Base-by-base conservation (phyloP, 257 asterid genomes). In the Plectranthus barbatus region DNA sequence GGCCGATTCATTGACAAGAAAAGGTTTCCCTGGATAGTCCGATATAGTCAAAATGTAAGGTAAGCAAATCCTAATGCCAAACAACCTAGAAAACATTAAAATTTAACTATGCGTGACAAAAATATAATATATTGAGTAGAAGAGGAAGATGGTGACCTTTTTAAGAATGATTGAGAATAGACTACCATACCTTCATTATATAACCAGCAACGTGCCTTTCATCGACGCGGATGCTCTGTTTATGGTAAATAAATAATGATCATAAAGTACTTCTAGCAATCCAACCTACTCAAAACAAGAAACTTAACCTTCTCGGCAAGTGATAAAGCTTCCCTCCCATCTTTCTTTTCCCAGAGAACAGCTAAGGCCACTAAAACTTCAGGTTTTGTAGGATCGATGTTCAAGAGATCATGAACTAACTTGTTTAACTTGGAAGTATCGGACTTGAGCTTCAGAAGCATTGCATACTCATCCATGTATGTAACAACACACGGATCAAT, bases 391-490 rank as follows among this genome's bases (percentile, higher is more conserved):
- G 97, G 91, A 82, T 93, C 96, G 34, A 84, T 84, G 74, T 68
- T 82, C 76, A 93, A 69, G 23, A 93, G 77, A 75, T 93, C 99
- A 72, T 87, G 95, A 54, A 90, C 89, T 77, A 93, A 77, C 67
- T 85, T 93, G 73, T 81, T 85, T 61, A 93, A 77, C 86, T 85
- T 93, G 66, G 87, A 76, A 70, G 56, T 34, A 47, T 93, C 99
- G 55, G 93, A 75, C 60, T 87, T 87, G 67, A 79, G 77, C 88
- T 93, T 93, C 66, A 93, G 87, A 70, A 93, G 95, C 94, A 93
- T 82, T n/a, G 99, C 96, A 77, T 93, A 93, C 87, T 93, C 99
- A 72, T 93, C 99, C 99, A 93, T 93, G 52, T 90, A 85, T 20
- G 99, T 87, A 59, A 87, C 56, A 53, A 81, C 78, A 61, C 77